Percentiles rank a stretch among this genome's conserved stretches.
These are phyloP conservation scores for Tubosaeta brunneosetosa DNA, from an alignment of 768 basidiomycete genomes.

Conservation along the genomic window DNA sequence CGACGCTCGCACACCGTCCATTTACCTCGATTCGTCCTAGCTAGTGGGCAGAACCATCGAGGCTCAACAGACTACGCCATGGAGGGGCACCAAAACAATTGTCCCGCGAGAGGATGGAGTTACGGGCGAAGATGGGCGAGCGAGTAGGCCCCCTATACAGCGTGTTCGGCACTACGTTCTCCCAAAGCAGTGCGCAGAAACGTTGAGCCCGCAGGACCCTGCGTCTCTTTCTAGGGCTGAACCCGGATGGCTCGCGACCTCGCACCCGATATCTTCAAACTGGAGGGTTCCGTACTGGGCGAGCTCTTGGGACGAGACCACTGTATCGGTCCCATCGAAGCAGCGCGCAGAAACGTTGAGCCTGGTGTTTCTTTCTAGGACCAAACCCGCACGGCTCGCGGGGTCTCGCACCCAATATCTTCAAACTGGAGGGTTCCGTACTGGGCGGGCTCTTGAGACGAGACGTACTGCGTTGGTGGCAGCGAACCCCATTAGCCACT, in stretches of 20 bases:
- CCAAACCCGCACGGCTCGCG: not conserved
- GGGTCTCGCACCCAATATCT: not conserved
- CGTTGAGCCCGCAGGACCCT: too few species aligned
- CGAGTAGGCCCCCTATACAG: not conserved
- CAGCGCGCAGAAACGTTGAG: too few species aligned
- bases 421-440: too few species aligned
- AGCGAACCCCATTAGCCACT: too few species aligned
- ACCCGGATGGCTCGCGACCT: not conserved
- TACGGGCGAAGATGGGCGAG: not conserved
- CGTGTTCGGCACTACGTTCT: not conserved
- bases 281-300: too few species aligned
- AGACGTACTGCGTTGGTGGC: too few species aligned
- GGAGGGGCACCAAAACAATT: not conserved
- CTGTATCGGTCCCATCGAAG: too few species aligned
- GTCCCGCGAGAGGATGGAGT: not conserved
- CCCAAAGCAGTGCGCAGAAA: not conserved
- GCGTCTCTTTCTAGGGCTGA: not conserved
- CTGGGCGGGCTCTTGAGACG: too few species aligned
- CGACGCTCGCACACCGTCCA: not conserved
- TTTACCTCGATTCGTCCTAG: not conserved
- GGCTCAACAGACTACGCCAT: not conserved
- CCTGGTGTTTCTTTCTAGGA: not conserved
- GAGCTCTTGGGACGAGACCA: too few species aligned
- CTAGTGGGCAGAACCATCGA: not conserved
- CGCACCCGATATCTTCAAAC: not conserved